These are phyloP conservation scores for Hypomyces perniciosus DNA, from an alignment of 2,329 filamentous ascomycete species.

Conservation along the genomic window DNA sequence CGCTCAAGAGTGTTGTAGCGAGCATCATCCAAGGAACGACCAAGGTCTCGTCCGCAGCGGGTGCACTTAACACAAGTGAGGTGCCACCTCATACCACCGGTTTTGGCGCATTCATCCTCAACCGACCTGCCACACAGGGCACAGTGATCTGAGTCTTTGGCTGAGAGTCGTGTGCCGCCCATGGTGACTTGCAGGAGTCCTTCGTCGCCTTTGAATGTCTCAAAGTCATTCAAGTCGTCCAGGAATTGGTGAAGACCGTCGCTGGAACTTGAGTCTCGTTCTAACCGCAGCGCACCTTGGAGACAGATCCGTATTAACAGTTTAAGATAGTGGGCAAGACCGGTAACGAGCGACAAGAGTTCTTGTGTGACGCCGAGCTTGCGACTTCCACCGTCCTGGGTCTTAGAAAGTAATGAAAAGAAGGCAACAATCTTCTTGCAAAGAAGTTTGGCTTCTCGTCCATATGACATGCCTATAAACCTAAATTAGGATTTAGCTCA, in stretches of 20 bases:
- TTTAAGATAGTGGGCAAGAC: slow-evolving; percentile 94
- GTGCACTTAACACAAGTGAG: slow-evolving; percentile 73
- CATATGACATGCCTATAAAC: slow-evolving; percentile 70
- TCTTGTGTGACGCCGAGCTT: slow-evolving; percentile 97
- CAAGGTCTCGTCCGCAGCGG: slow-evolving; percentile 59
- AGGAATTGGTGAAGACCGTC: slow-evolving; percentile 79
- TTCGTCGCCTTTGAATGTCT: slow-evolving; percentile 67
- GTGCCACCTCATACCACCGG: slow-evolving; percentile 76
- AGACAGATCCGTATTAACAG: slow-evolving; percentile 94
- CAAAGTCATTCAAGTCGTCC: slow-evolving; percentile 76
- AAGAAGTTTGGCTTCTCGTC: slow-evolving; percentile 93
- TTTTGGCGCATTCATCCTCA: slow-evolving; percentile 84
- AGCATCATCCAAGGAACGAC: slow-evolving; percentile 61
- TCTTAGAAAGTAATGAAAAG: slow-evolving; percentile 90
- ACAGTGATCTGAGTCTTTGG: slow-evolving; percentile 80
- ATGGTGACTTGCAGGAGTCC: slow-evolving; percentile 59
- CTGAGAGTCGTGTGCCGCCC: slow-evolving; percentile 60
- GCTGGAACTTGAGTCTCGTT: slow-evolving; percentile 70
- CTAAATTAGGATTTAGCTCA: not conserved
- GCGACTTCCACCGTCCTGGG: slow-evolving; percentile 81
- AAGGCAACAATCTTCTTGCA: slow-evolving; percentile 99
- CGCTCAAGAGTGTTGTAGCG: slow-evolving; percentile 63
- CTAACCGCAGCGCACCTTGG: slow-evolving; percentile 84
- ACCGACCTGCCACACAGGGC: slow-evolving; percentile 76
- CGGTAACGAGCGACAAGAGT: slow-evolving; percentile 92